Evolutionary conservation across 805 yeast genomes (phyloP).

Genomic region (Pichia exigua): DNA sequence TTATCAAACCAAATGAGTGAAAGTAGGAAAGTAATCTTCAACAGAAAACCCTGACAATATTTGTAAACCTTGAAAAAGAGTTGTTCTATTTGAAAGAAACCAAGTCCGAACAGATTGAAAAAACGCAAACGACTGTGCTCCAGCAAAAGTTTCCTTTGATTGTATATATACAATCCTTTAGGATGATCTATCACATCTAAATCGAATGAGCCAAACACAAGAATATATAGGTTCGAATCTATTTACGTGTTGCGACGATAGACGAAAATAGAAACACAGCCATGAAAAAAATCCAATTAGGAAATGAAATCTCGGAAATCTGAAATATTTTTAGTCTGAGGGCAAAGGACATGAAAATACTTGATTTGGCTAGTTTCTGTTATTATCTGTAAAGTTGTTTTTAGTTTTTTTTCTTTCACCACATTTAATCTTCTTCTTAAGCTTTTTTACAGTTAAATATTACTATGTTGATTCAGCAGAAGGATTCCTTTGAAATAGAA

Average conservation of each 20-base stretch:
- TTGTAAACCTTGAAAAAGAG: not conserved
- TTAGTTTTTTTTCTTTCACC: not conserved
- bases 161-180: not conserved
- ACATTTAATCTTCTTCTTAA: not conserved
- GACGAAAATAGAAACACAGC: not conserved
- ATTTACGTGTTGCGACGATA: not conserved
- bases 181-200: not conserved
- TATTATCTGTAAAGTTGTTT: no score
- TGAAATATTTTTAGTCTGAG: not conserved
- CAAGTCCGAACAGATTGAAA: not conserved
- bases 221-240: not conserved
- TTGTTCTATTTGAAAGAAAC: not conserved
- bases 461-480: slow-evolving; percentile 1
- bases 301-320: not conserved
- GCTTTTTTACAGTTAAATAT: not conserved
- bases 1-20: not conserved
- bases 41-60: not conserved
- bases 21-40: not conserved
- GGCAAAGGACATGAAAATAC: not conserved
- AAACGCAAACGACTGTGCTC: not conserved
- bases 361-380: not conserved
- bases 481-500: not conserved
- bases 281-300: not conserved
- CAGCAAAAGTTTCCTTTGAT: not conserved
- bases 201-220: not conserved